Conservation (phyloP, 129 eudicot genomes). For the Centella asiatica region DNA sequence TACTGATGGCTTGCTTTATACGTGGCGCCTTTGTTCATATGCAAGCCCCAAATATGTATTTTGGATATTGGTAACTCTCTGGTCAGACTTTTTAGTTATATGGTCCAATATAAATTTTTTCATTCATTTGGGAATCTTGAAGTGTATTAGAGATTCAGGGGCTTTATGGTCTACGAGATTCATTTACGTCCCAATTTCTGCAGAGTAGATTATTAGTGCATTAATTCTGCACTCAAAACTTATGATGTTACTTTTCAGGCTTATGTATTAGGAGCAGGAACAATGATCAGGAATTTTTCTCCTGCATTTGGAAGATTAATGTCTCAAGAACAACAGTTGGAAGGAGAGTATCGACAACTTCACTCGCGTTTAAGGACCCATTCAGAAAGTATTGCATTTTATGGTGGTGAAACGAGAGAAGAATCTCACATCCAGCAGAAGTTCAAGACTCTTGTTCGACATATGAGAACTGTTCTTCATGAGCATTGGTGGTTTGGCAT, state of each 20-base stretch:
- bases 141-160: neutral
- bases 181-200: conserved; percentile 4
- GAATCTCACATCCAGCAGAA: conserved; percentile 93
- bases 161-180: neutral
- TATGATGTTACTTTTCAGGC: conserved; percentile 44
- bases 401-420: conserved; percentile 95
- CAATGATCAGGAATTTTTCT: conserved; percentile 82
- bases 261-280: conserved; percentile 93
- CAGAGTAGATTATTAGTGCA: neutral
- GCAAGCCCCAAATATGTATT: conserved; percentile 96
- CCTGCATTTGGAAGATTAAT: conserved; percentile 94
- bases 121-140: neutral
- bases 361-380: conserved; percentile 95
- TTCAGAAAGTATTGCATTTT: conserved; percentile 97
- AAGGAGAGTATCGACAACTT: conserved; percentile 95
- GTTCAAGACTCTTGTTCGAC: conserved; percentile 59
- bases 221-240: neutral
- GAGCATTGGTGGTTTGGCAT: conserved; percentile 99
- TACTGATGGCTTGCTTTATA: conserved; percentile 81
- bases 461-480: conserved; percentile 78
- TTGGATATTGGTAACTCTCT: conserved; percentile 81
- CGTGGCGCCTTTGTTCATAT: conserved; percentile 99
- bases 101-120: neutral
- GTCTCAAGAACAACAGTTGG: conserved; percentile 93
- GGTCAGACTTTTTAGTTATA: neutral